These are phyloP conservation scores for Gaeumannomyces sp. DNA, from an alignment of 2,329 filamentous ascomycete species.

Conservation along the genomic window DNA sequence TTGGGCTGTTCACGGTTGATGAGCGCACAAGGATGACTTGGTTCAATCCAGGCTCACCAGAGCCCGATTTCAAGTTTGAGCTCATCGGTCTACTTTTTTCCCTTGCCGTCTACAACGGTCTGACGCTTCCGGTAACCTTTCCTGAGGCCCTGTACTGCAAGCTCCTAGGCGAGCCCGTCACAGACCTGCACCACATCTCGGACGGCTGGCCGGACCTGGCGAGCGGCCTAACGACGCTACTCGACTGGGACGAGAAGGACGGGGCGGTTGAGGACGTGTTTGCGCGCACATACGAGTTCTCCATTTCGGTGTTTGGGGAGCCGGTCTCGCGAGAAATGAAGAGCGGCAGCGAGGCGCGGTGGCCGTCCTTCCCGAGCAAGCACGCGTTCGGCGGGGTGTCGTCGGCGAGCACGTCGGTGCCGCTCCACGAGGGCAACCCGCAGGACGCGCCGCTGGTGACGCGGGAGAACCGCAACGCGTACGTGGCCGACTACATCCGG, in stretches of 20 bases:
- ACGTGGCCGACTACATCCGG: slow-evolving; percentile 76
- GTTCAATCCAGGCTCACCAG: slow-evolving; percentile 78
- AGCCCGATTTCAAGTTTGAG: slow-evolving; percentile 85
- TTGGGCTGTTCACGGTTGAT: slow-evolving; percentile 77
- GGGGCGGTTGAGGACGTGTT: slow-evolving; percentile 78
- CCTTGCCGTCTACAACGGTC: slow-evolving; percentile 85
- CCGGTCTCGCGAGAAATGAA: slow-evolving; percentile 53
- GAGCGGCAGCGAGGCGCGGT: slow-evolving; percentile 10
- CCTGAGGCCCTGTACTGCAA: slow-evolving; percentile 79
- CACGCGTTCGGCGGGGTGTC: slow-evolving; percentile 3
- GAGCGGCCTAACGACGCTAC: slow-evolving; percentile 64
- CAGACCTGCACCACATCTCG: slow-evolving; percentile 66
- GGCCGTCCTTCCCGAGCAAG: slow-evolving; percentile 16
- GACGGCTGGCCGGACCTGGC: slow-evolving; percentile 85
- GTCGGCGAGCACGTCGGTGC: not conserved
- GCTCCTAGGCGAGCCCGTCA: slow-evolving; percentile 63
- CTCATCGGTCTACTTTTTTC: slow-evolving; percentile 83
- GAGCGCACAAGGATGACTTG: slow-evolving; percentile 71
- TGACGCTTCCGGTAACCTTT: slow-evolving; percentile 86
- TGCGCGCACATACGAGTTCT: slow-evolving; percentile 81
- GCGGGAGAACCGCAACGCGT: slow-evolving; percentile 68
- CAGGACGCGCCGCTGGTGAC: slow-evolving; percentile 69
- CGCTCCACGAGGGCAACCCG: slow-evolving; percentile 30
- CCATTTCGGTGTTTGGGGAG: slow-evolving; percentile 51
- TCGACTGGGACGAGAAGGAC: slow-evolving; percentile 69